Percentiles rank a stretch among this genome's conserved stretches.
phyloP scores from a whole-genome alignment of 2,329 filamentous ascomycete species.

The Lojkania enalia region DNA sequence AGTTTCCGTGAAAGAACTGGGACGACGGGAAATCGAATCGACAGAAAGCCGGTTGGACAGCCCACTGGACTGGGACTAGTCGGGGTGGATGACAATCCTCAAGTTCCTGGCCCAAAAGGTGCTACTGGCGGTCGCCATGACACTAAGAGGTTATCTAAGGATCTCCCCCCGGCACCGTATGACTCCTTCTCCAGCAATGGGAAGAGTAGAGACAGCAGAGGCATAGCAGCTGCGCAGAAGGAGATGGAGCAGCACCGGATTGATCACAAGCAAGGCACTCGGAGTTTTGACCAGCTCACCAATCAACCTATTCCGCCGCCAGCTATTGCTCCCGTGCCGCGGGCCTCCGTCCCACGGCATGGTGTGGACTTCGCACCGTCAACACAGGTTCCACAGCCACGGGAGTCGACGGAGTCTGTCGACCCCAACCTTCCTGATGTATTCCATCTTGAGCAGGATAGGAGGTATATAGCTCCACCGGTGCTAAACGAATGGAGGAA shows the following conservation, averaged over 20 bases:
- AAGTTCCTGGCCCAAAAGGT: conserved; percentile 24
- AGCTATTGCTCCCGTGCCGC: conserved; percentile 29
- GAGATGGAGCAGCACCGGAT: conserved; percentile 46
- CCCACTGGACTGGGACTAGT: conserved; percentile 38
- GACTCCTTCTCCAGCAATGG: conserved; percentile 23
- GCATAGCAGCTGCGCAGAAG: conserved; percentile 40
- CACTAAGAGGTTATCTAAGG: conserved; percentile 32
- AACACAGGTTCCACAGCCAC: not conserved
- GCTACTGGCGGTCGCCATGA: conserved; percentile 39
- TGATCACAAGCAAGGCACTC: conserved; percentile 37
- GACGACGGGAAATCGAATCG: conserved; percentile 14
- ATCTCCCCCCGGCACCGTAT: conserved; percentile 22
- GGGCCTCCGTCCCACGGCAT: conserved; percentile 32
- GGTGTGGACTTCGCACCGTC: conserved; percentile 47
- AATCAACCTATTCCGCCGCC: conserved; percentile 38
- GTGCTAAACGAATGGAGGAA: conserved; percentile 62
- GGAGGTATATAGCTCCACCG: conserved; percentile 59
- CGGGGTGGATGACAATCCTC: conserved; percentile 31
- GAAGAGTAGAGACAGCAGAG: conserved; percentile 36
- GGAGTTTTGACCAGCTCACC: conserved; percentile 41
- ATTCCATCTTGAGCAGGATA: conserved; percentile 46
- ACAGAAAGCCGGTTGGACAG: conserved; percentile 26
- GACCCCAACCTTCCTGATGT: conserved; percentile 30
- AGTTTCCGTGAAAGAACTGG: conserved; percentile 38
- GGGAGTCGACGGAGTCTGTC: conserved; percentile 17